Percentiles rank a stretch among this genome's conserved stretches.
phyloP scores from a whole-genome alignment of 1,139 yeast genomes.

The Taiozyma sp. region DNA sequence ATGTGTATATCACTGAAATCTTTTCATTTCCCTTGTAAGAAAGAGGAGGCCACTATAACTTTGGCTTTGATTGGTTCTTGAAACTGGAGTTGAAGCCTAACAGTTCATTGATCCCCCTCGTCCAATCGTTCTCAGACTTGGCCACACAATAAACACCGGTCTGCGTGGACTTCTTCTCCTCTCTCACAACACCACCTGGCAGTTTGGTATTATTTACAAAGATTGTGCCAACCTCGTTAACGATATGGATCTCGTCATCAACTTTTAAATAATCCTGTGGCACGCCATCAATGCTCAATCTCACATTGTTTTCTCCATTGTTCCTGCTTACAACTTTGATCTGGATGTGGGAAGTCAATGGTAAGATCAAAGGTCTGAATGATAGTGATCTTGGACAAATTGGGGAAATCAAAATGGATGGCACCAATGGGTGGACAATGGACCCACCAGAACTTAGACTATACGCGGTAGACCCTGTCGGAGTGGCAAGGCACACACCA shows the following conservation, averaged over 20 bases:
- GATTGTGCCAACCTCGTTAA: conserved; percentile 53
- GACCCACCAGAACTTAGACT: conserved; percentile 89
- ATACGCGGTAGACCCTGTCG: conserved; percentile 95
- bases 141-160: conserved; percentile 91
- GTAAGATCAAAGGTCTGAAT: conserved; percentile 80
- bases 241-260: conserved; percentile 76
- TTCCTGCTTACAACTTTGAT: conserved; percentile 46
- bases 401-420: conserved; percentile 78
- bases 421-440: conserved; percentile 84
- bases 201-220: conserved; percentile 38
- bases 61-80: conserved; percentile 30
- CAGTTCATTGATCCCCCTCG: conserved; percentile 77
- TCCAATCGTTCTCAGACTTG: conserved; percentile 82
- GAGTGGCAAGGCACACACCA: conserved; percentile 80
- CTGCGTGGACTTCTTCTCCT: conserved; percentile 18
- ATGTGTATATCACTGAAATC: no score
- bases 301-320: conserved; percentile 34
- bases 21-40: no score
- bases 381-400: conserved; percentile 86
- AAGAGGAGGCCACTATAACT: no score
- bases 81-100: conserved; percentile 86
- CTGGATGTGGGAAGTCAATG: conserved; percentile 63
- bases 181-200: conserved; percentile 24
- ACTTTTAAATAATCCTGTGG: conserved; percentile 61
- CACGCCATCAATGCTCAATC: conserved; percentile 75